Evolutionary conservation across 164 flowering plant genomes (phyloP), one percentile per base, ranked within the genome.

Genomic region (Amborella trichopoda): DNA sequence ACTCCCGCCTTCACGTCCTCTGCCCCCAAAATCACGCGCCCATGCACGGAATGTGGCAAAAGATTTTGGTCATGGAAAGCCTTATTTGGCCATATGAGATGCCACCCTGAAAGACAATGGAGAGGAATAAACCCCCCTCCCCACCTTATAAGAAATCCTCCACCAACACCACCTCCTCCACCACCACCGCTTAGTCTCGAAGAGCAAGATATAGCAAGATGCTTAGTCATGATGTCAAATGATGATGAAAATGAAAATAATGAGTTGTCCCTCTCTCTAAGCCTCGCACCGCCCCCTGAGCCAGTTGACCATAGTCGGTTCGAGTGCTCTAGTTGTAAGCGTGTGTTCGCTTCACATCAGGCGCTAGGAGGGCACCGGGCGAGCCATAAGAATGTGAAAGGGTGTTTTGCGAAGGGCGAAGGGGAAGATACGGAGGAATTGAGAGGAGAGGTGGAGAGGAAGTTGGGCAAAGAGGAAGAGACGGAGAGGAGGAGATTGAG

Each of bases 61-160:
- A 64, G 54, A 59, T 90, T 90, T 56, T 79, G 81, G 81, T 90
- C 98, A 1, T 66, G 76, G 78, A 90, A 90, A 60, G 97, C 97
- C 1, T 69, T 86, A 26, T 86, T 77, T 44, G 97, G 97, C 3
- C 97, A 90, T 67, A 90, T 90, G 97, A 65, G 97, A 20, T 90
- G 97, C 67, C 97, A 90, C 65, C 97, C 97, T 2, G 97, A 90
- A 54, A 76, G 97, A 10, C 74, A 73, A 44, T 90, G 97, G 97
- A 82, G 97, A 0, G 97, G 97, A 14, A 86, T 90, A 16, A 81
- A 77, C 59, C 94, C 88, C 0, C 97, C 97, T 4, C 67, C 83
- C 0, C 66, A 66, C 37, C 66, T 39, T 5, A 49, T 51, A 4
- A 53, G 52, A 8, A 10, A 2, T n/a, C 21, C 37, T 13, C 12